phyloP scores from a whole-genome alignment of 148 eudicot genomes.

The Silene uniflora region DNA sequence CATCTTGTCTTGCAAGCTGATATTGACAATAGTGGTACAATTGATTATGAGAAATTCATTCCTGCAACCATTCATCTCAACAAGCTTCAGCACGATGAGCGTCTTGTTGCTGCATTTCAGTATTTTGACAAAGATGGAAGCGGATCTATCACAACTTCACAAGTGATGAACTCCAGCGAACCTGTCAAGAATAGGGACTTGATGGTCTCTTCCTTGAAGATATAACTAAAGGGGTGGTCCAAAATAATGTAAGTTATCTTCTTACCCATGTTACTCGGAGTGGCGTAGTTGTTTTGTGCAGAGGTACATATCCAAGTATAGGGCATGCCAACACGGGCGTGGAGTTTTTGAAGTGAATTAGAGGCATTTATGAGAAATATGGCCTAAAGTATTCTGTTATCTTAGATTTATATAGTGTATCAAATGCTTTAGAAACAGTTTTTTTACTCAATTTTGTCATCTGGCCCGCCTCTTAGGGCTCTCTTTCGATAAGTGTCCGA shows the following conservation, averaged over 20 bases:
- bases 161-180: constrained; percentile 86
- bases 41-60: constrained; percentile 90
- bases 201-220: constrained; percentile 72
- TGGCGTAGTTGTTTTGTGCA: too few relatives aligned
- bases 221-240: constrained; percentile 79
- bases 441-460: too few relatives aligned
- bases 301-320: too few relatives aligned
- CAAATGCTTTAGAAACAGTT: too few relatives aligned
- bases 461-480: too few relatives aligned
- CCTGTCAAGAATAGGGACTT: constrained; percentile 78
- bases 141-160: constrained; percentile 89
- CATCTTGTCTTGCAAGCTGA: constrained; percentile 67
- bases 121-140: constrained; percentile 96
- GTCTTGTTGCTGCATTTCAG: constrained; percentile 84
- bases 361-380: too few relatives aligned
- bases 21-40: constrained; percentile 91
- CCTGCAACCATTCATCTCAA: constrained; percentile 92
- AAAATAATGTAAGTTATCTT: constrained; percentile 64
- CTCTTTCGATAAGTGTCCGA: too few relatives aligned
- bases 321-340: too few relatives aligned
- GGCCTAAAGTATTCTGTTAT: too few relatives aligned
- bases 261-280: not conserved
- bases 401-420: too few relatives aligned
- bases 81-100: constrained; percentile 93
- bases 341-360: too few relatives aligned